Evolutionary conservation across 1,139 yeast genomes (phyloP).

Genomic region (Arxiozyma bovina): DNA sequence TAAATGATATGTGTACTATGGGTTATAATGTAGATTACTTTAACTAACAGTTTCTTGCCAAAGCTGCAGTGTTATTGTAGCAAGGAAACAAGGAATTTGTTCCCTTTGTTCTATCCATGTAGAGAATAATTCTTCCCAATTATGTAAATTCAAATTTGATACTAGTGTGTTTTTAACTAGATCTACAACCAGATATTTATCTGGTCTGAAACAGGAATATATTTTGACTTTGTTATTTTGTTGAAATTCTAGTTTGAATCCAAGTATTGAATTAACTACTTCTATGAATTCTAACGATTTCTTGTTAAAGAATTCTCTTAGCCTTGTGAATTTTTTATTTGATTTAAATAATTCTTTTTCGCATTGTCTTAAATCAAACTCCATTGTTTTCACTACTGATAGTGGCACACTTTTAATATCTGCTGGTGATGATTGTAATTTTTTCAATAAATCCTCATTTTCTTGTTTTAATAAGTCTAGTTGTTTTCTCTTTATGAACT

Average conservation of each 20-base stretch:
- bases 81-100: slow-evolving; percentile 71
- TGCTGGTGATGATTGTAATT: slow-evolving; percentile 2
- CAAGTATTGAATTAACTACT: slow-evolving; percentile 60
- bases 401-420: slow-evolving; percentile 41
- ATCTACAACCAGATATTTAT: slow-evolving; percentile 31
- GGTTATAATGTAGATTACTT: not conserved
- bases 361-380: slow-evolving; percentile 43
- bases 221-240: slow-evolving; percentile 61
- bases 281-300: slow-evolving; percentile 69
- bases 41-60: slow-evolving; percentile 34
- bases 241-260: slow-evolving; percentile 65
- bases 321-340: slow-evolving; percentile 49
- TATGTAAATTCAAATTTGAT: slow-evolving; percentile 25
- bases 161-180: slow-evolving; percentile 29
- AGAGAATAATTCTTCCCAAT: slow-evolving; percentile 48
- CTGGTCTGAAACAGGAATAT: slow-evolving; percentile 45
- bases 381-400: slow-evolving; percentile 57
- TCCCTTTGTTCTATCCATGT: slow-evolving; percentile 63
- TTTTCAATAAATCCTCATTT: slow-evolving; percentile 44
- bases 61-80: slow-evolving; percentile 63
- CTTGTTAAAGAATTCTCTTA: slow-evolving; percentile 55
- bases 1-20: not conserved
- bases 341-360: slow-evolving; percentile 45
- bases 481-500: slow-evolving; percentile 48
- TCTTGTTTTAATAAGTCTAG: slow-evolving; percentile 49